Conservation (phyloP, 345 rosid genomes). For the Ceriops tagal region DNA sequence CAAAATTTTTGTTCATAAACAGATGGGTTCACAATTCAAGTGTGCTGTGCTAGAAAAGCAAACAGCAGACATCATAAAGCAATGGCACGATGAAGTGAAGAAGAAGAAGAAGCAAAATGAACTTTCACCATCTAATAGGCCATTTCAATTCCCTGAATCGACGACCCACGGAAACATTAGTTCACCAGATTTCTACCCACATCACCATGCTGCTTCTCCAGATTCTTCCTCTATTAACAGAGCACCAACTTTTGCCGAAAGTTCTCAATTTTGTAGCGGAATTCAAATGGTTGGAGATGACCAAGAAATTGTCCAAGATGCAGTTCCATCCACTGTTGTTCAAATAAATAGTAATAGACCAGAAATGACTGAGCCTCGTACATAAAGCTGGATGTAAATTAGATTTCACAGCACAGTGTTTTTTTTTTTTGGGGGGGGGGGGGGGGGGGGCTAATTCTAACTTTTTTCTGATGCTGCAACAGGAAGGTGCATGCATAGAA, state of each 20-base stretch:
- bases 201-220: neutral
- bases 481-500: no score
- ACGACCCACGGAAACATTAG: slow-evolving; percentile 6
- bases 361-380: neutral
- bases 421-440: no score
- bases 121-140: neutral
- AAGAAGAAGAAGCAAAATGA: slow-evolving; percentile 29
- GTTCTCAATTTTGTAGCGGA: neutral
- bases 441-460: no score
- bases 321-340: neutral
- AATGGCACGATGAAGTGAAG: slow-evolving; percentile 33
- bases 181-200: no score
- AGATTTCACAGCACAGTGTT: no score
- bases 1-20: neutral
- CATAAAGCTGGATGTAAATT: no score
- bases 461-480: no score
- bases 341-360: neutral
- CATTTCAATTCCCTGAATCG: neutral
- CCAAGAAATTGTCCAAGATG: neutral
- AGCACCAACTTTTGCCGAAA: slow-evolving; percentile 15
- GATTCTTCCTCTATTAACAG: slow-evolving; percentile 15
- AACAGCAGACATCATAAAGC: slow-evolving; percentile 25
- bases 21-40: slow-evolving; percentile 49
- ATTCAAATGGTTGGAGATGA: slow-evolving; percentile 1
- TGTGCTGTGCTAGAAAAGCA: slow-evolving; percentile 29